Base-by-base conservation (phyloP, 495 filamentous ascomycete genomes). In the Podospora appendiculata region DNA sequence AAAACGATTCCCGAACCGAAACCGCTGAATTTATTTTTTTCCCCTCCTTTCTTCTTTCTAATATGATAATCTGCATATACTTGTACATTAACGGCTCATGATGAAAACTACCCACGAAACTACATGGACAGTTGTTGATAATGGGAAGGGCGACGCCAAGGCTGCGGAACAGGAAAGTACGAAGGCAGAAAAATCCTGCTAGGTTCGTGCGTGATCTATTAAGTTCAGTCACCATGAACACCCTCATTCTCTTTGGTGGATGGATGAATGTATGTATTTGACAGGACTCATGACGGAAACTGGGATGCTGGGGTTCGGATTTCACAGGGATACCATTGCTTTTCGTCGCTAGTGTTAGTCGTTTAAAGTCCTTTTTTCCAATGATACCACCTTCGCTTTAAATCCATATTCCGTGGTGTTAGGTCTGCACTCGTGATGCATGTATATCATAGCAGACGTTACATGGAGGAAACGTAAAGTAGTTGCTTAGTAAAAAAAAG, bases 361-460 rank as follows among this genome's bases (percentile, higher is more conserved):
- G 25, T 25, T 25, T 25, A 25, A 25, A 25, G 25, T 25, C 25
- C 25, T 11, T 49, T 43, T 34, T 11, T 41, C 13, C 18, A 50
- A 54, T 57, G 53, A 62, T 59, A 62, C 57, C 60, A 63, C 60
- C 43, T 52, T 63, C 60, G 55, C 48, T 60, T 25, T 25, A 25
- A 25, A 25, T 2, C 25, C 25, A 25, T n/a, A n/a, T n/a, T n/a
- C n/a, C n/a, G n/a, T n/a, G n/a, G n/a, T n/a, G n/a, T n/a, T n/a
- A n/a, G n/a, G n/a, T 25, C 25, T 25, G 25, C 25, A 25, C 25
- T 25, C 25, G 25, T 25, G 25, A 25, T 2, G 25, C 25, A 25
- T 5, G 25, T 5, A 25, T 5, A 2, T 25, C 25, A 25, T 2
- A 5, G 5, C 25, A 25, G 25, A 25, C 25, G 5, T 25, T 25